Conservation (phyloP, 805 yeast genomes). For the Maudiozyma serrabonitensis region DNA sequence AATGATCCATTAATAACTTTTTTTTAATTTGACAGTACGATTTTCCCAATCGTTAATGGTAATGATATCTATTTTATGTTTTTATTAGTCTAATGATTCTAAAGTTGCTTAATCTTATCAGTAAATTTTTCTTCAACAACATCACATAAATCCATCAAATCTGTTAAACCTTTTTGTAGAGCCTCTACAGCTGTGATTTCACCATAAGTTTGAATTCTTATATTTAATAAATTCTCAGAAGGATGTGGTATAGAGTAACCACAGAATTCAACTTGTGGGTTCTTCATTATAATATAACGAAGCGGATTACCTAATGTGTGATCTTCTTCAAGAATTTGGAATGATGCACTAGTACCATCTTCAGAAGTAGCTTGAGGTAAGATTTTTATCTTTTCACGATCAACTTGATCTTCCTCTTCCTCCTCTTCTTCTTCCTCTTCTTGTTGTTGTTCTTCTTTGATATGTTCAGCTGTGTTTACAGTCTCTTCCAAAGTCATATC, state of each 20-base stretch:
- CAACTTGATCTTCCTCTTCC: constrained; percentile 34
- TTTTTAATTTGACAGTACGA: no score
- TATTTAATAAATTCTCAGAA: constrained; percentile 77
- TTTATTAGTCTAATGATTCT: no score
- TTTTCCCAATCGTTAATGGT: no score
- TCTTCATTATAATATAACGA: constrained; percentile 91
- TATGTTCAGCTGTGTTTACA: neutral
- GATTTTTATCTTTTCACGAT: constrained; percentile 46
- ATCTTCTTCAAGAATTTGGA: constrained; percentile 88
- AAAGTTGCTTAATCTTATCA: constrained; percentile 47
- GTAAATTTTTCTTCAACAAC: constrained; percentile 74
- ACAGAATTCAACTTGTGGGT: constrained; percentile 95
- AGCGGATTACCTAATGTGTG: constrained; percentile 93
- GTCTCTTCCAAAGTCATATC: constrained; percentile 5
- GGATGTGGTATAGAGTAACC: constrained; percentile 99
- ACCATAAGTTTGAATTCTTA: constrained; percentile 91
- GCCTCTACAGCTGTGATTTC: constrained; percentile 83
- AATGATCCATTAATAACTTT: neutral
- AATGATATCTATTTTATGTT: no score
- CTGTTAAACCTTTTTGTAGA: constrained; percentile 80
- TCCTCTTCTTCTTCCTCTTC: constrained; percentile 15
- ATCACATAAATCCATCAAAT: constrained; percentile 71
- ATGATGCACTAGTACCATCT: constrained; percentile 91
- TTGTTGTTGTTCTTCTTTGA: neutral
- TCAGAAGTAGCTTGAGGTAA: constrained; percentile 78